Conservation (phyloP, 176 grass and related monocot species). For the Tillandsia leiboldiana region DNA sequence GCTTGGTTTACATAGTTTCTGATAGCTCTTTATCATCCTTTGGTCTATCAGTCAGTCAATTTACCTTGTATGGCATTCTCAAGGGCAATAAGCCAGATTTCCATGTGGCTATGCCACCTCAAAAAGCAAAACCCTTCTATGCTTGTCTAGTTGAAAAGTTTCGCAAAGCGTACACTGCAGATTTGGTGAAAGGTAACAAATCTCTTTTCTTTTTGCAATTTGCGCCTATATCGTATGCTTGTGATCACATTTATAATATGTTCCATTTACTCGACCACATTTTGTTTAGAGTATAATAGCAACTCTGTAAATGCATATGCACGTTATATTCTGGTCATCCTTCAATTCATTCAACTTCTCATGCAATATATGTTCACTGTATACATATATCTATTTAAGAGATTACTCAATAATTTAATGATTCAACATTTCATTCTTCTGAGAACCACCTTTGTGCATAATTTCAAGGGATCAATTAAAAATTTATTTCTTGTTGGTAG, state of each 20-base stretch:
- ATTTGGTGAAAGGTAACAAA: slow-evolving; percentile 61
- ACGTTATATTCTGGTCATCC: neutral
- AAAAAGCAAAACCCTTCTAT: slow-evolving; percentile 83
- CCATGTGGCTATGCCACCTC: slow-evolving; percentile 92
- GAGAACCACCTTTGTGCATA: neutral
- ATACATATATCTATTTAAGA: neutral
- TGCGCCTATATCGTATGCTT: neutral
- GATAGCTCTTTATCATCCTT: slow-evolving; percentile 14
- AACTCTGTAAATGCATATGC: neutral
- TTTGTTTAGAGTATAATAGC: neutral
- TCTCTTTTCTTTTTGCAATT: slow-evolving; percentile 6
- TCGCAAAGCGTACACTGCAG: slow-evolving; percentile 42
- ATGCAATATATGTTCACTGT: neutral
- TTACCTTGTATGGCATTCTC: slow-evolving; percentile 86
- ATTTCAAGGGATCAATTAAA: neutral
- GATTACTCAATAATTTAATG: neutral
- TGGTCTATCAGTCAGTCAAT: slow-evolving; percentile 62
- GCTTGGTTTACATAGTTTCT: slow-evolving; percentile 10
- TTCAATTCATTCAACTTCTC: neutral
- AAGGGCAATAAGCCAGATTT: slow-evolving; percentile 99
- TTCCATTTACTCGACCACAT: slow-evolving; percentile 3
- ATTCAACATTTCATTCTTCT: neutral
- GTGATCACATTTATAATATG: neutral
- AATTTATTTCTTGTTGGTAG: neutral
- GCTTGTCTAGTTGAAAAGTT: slow-evolving; percentile 79